Percentiles rank a stretch among this genome's conserved stretches.
phyloP scores from a whole-genome alignment of 208 protist genomes.

The Acanthamoeba rhysodes region DNA sequence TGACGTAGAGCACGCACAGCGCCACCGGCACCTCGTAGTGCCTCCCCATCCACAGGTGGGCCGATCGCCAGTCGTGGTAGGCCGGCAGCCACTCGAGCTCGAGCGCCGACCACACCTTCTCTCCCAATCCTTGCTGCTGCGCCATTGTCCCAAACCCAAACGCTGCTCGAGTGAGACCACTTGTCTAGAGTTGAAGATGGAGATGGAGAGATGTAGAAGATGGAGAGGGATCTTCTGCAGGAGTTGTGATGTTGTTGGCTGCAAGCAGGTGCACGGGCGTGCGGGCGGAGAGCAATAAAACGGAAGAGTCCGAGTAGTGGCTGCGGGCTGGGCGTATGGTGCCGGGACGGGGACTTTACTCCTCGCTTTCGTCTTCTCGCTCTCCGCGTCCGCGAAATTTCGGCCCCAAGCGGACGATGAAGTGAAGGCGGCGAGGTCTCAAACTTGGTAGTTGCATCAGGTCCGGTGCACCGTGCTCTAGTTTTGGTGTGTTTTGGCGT shows the following conservation, averaged over 20 bases:
- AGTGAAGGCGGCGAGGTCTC: too few relatives aligned
- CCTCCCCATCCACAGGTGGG: background rate
- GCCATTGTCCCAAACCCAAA: too few relatives aligned
- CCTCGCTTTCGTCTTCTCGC: background rate
- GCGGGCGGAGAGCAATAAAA: background rate
- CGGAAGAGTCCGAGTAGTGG: background rate
- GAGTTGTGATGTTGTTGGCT: background rate
- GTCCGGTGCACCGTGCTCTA: too few relatives aligned
- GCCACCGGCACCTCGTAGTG: conserved; percentile 18
- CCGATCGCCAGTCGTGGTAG: background rate
- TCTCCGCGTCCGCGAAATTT: background rate
- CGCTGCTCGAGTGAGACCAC: too few relatives aligned
- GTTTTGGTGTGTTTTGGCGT: too few relatives aligned
- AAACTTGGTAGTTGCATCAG: too few relatives aligned
- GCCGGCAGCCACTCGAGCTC: conserved; percentile 27
- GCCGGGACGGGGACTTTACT: too few relatives aligned
- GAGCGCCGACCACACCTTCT: background rate
- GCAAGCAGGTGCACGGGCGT: too few relatives aligned
- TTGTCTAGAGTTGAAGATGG: background rate
- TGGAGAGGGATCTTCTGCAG: background rate
- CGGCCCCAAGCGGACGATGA: background rate
- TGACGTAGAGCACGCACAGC: conserved; percentile 15
- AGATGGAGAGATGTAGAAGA: background rate
- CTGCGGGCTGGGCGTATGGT: too few relatives aligned
- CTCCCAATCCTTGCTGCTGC: background rate